Conservation (phyloP, 208 protist species). For the Leishmania gerbilli region DNA sequence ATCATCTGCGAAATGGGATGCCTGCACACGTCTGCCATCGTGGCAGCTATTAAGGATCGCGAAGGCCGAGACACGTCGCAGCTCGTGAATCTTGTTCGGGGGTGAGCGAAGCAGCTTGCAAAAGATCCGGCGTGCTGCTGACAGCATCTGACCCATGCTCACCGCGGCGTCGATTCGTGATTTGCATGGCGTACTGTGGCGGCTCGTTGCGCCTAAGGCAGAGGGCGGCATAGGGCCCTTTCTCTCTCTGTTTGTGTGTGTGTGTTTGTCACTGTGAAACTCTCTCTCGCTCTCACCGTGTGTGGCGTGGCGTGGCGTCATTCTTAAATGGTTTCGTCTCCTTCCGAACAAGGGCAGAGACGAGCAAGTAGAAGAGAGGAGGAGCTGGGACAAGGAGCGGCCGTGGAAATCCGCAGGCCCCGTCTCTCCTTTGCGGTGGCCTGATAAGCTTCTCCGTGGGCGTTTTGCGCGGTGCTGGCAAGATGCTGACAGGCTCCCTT, state of each 20-base stretch:
- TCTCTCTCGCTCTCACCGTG: background rate
- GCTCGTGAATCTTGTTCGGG: conserved; percentile 28
- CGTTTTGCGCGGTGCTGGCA: background rate
- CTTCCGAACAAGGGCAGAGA: background rate
- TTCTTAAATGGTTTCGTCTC: background rate
- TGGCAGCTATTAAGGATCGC: conserved; percentile 69
- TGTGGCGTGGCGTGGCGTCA: background rate
- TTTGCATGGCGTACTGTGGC: background rate
- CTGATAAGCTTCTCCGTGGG: background rate
- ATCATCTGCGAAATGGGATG: conserved; percentile 89
- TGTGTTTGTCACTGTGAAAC: background rate
- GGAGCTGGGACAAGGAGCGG: no score
- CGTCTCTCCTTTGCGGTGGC: background rate
- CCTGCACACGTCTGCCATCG: conserved; percentile 77
- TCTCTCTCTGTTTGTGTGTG: background rate
- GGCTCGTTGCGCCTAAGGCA: background rate
- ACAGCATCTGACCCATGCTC: background rate
- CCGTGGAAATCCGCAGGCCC: no score
- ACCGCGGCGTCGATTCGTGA: background rate
- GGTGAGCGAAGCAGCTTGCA: background rate
- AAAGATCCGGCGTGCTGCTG: background rate
- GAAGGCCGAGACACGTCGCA: conserved; percentile 51
- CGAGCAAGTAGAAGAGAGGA: no score
- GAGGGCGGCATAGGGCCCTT: background rate
- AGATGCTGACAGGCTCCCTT: background rate